Percentiles rank a stretch among this genome's conserved stretches.
phyloP scores from a whole-genome alignment of 2,329 filamentous ascomycete species.

The Apiospora arundinis region DNA sequence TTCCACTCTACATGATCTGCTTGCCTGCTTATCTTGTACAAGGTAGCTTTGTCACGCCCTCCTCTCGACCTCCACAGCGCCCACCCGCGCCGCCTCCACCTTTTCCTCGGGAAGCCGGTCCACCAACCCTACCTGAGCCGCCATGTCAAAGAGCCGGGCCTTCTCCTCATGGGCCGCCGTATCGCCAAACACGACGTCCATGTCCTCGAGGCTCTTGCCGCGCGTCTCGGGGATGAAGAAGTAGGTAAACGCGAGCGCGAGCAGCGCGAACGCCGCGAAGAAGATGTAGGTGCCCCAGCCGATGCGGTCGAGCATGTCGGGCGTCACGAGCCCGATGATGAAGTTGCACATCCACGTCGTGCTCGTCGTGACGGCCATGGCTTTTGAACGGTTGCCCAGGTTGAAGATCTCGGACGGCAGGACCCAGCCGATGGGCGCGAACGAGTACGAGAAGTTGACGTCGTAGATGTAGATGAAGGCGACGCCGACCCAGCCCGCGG shows the following conservation, averaged over 20 bases:
- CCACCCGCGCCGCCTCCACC: background rate
- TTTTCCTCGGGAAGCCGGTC: conserved; percentile 2
- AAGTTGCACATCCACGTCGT: conserved; percentile 63
- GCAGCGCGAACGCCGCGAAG: conserved; percentile 60
- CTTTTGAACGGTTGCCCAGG: conserved; percentile 62
- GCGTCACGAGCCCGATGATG: conserved; percentile 43
- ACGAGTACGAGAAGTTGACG: conserved; percentile 41
- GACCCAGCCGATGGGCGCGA: conserved; percentile 60
- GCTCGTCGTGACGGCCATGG: conserved; percentile 63
- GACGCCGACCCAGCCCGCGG: conserved; percentile 64
- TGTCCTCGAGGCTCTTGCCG: conserved; percentile 61
- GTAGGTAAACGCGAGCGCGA: conserved; percentile 55
- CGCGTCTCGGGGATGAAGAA: conserved; percentile 66
- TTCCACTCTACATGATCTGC: too few relatives aligned
- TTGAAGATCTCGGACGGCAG: conserved; percentile 65
- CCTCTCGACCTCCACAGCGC: conserved; percentile 7
- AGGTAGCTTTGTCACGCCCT: background rate
- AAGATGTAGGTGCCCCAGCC: conserved; percentile 64
- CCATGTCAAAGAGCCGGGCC: conserved; percentile 13
- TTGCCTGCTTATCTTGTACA: too few relatives aligned
- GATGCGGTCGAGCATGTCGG: conserved; percentile 60
- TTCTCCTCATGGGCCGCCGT: conserved; percentile 44
- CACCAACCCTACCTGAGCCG: conserved; percentile 10
- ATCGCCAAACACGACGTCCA: conserved; percentile 56
- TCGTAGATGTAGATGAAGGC: conserved; percentile 65